A percentile compares a stretch with the other conserved stretches of the same genome.
Conservation (phyloP, 2,329 filamentous ascomycete species). For the Colletotrichum lupini region DNA sequence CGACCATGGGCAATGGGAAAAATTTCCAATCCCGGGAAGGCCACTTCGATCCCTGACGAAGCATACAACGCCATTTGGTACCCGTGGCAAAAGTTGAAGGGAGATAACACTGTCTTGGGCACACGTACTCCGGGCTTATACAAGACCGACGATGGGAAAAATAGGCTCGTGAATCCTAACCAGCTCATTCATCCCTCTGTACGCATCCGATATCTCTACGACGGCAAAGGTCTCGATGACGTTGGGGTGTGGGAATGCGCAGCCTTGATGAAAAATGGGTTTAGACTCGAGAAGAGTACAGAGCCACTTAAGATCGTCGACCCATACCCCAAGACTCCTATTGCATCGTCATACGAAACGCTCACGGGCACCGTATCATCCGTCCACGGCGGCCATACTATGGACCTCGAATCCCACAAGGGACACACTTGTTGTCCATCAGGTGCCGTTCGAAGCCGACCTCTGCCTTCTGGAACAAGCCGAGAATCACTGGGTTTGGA, state of each 20-base stretch:
- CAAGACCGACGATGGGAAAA: conserved; percentile 29
- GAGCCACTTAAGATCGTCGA: neutral
- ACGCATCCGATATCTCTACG: conserved; percentile 45
- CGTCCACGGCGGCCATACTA: neutral
- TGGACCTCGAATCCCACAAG: neutral
- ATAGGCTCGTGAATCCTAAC: conserved; percentile 28
- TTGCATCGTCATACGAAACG: conserved; percentile 27
- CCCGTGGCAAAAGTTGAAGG: conserved; percentile 13
- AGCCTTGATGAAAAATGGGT: conserved; percentile 35
- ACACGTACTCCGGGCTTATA: conserved; percentile 41
- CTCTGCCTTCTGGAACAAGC: conserved; percentile 27
- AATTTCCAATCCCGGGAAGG: conserved; percentile 34
- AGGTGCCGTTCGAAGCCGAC: conserved; percentile 35
- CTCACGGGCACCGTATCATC: conserved; percentile 20
- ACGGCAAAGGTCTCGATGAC: conserved; percentile 44
- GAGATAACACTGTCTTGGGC: conserved; percentile 14
- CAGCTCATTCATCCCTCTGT: conserved; percentile 46
- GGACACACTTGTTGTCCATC: conserved; percentile 18
- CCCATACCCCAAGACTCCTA: neutral
- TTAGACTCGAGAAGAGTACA: conserved; percentile 13
- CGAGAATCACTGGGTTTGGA: conserved; percentile 31
- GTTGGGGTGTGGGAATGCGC: conserved; percentile 39
- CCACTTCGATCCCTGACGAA: conserved; percentile 24
- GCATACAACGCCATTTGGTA: conserved; percentile 11
- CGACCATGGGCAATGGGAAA: conserved; percentile 37